Conservation (phyloP, 2,329 filamentous ascomycete genomes). For the Blumeria graminis region DNA sequence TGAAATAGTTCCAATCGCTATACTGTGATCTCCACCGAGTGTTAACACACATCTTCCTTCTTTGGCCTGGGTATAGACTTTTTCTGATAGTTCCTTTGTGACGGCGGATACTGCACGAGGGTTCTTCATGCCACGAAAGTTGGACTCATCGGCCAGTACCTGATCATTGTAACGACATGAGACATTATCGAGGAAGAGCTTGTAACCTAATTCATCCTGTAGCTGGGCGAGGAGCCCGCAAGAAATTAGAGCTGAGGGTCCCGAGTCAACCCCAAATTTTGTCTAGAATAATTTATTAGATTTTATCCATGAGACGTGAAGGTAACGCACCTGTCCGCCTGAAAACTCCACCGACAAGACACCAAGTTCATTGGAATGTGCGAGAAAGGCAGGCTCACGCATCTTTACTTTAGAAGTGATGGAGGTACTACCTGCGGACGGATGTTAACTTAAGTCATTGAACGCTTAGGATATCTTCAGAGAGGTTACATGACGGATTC, state of each 20-base stretch:
- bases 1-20: slow-evolving; percentile 81
- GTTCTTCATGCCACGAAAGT: slow-evolving; percentile 85
- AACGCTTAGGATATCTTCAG: too few species aligned
- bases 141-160: slow-evolving; percentile 45
- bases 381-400: too few species aligned
- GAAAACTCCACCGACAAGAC: slow-evolving; percentile 92
- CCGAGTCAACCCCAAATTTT: slow-evolving; percentile 80
- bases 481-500: too few species aligned
- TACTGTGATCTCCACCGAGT: slow-evolving; percentile 84
- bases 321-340: slow-evolving; percentile 56
- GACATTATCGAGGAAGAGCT: slow-evolving; percentile 56
- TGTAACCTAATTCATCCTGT: slow-evolving; percentile 60
- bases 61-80: slow-evolving; percentile 70
- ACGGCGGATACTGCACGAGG: slow-evolving; percentile 67
- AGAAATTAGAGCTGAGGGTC: slow-evolving; percentile 69
- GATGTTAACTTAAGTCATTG: too few species aligned
- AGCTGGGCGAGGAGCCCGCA: slow-evolving; percentile 69
- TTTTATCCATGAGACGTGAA: background rate
- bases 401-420: too few species aligned
- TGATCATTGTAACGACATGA: slow-evolving; percentile 66
- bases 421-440: too few species aligned
- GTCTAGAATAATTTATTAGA: slow-evolving; percentile 26
- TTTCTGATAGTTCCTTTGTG: slow-evolving; percentile 51
- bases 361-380: slow-evolving; percentile 56
- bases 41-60: slow-evolving; percentile 75